Evolutionary conservation across 2,329 filamentous ascomycete species (phyloP).

Genomic region (Calonectria hongkongensis): DNA sequence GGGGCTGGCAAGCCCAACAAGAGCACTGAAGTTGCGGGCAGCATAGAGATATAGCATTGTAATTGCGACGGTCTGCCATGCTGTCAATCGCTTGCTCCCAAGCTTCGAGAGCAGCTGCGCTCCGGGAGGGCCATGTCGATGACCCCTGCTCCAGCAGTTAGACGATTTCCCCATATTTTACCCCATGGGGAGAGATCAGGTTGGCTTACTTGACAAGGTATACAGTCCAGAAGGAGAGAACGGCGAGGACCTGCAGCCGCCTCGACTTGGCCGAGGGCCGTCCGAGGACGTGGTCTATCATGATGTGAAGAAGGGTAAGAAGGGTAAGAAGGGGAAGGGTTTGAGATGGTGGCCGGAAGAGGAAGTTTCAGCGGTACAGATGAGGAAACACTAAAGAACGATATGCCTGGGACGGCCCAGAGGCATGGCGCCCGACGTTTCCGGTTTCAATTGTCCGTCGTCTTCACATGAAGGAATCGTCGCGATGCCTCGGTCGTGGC

Average conservation of each 20-base stretch:
- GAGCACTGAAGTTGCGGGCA: constrained; percentile 93
- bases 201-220: constrained; percentile 83
- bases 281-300: constrained; percentile 93
- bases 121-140: constrained; percentile 90
- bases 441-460: constrained; percentile 37
- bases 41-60: constrained; percentile 95
- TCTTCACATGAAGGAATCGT: constrained; percentile 50
- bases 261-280: constrained; percentile 93
- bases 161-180: constrained; percentile 36
- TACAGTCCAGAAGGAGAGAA: constrained; percentile 92
- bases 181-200: constrained; percentile 5
- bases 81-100: constrained; percentile 82
- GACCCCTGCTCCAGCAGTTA: constrained; percentile 75
- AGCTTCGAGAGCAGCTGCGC: constrained; percentile 82
- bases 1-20: constrained; percentile 92
- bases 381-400: constrained; percentile 36
- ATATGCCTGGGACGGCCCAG: constrained; percentile 38
- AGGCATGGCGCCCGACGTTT: constrained; percentile 46
- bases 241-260: constrained; percentile 92
- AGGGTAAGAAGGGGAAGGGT: constrained; percentile 20
- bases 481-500: constrained; percentile 32
- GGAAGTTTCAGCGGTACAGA: constrained; percentile 26
- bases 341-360: constrained; percentile 18
- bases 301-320: constrained; percentile 54
- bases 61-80: constrained; percentile 91